Base-by-base conservation (phyloP, 2,329 filamentous ascomycete species). In the Ophiostoma ips region DNA sequence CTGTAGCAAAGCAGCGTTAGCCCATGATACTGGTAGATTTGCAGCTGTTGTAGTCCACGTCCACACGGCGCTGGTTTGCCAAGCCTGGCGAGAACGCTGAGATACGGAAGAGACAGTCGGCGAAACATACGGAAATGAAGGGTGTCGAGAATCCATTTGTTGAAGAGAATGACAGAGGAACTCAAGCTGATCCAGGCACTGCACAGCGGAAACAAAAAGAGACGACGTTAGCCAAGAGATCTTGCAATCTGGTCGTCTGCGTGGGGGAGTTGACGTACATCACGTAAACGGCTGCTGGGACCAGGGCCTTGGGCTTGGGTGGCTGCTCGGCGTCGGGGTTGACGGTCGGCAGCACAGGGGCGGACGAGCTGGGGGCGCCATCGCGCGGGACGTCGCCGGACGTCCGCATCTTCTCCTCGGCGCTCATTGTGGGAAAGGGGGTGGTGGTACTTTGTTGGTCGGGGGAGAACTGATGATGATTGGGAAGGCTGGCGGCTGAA, bases 111-210 rank as follows among this genome's bases (percentile, higher is more conserved):
- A n/a, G 7, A 34, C n/a, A n/a, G n/a, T n/a, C n/a, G n/a, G n/a
- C n/a, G n/a, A n/a, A n/a, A n/a, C 56, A 65, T 75, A 87, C 83
- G 77, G 73, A 95, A 95, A 56, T 86, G 76, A 55, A 83, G 76
- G 36, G 83, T 89, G 61, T 90, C 82, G 55, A 96, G 77, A 61
- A 98, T 87, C 80, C 87, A 95, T 79, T 98, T 98, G 81, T 98
- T 96, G 83, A 95, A 96, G 55, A 98, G 75, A 65, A 98, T 98
- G 63, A 96, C 88, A 60, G 84, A 87, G 40, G 88, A 95, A 62
- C 87, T 94, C 66, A 95, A 75, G 53, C 81, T 72, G 63, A 98
- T 96, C 92, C 92, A 98, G 59, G 81, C 74, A 60, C 89, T 95
- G 66, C 38, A 57, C 21, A 46, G 30, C 24, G 47, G 36, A 30